Base-by-base conservation (phyloP, 371 early-diverging fungal species). In the Actinomortierella wolfii region DNA sequence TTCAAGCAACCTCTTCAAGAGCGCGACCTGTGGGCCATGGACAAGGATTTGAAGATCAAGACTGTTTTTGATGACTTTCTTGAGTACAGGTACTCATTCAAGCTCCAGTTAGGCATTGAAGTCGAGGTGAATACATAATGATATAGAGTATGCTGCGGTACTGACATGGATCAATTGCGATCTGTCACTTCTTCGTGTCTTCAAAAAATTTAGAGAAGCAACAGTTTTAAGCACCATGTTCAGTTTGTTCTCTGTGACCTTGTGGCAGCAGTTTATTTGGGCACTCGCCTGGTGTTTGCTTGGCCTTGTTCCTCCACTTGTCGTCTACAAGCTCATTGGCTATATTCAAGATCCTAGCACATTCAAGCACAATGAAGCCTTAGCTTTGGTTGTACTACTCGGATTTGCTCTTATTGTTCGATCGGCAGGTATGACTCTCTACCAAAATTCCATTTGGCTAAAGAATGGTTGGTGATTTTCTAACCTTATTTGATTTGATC, bases 211-310 rank as follows among this genome's bases (percentile, higher is more conserved):
- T 45, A 73, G 74, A 28, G 43, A 50, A 25, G 34, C 59, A 2
- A 73, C 74, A 1, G 74, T 73, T 3, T 67, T 73, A 54, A 57
- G 54, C 18, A 73, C 74, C 7, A 73, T 73, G 74, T 54, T 73
- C 28, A 18, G 44, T 40, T 42, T 73, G 39, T 73, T 73, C 64
- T 58, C 63, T 45, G 7, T 63, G 0, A 56, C 59, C 7, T 34
- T 73, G 63, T 23, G 54, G 5, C 57, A 59, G 21, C 74, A 73
- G 28, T 67, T 53, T 43, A 4, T 73, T 6, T 73, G 74, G 74
- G 74, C 60, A 0, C 21, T 59, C 11, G 54, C 46, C 25, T 73
- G 74, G 74, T 53, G 57, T 11, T 67, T 63, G 2, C 48, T 73
- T 15, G 49, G 64, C 17, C 59, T 73, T 55, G 74, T 73, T 18